Conservation (phyloP, 805 yeast species). For the Cyberlindnera mycetangii region DNA sequence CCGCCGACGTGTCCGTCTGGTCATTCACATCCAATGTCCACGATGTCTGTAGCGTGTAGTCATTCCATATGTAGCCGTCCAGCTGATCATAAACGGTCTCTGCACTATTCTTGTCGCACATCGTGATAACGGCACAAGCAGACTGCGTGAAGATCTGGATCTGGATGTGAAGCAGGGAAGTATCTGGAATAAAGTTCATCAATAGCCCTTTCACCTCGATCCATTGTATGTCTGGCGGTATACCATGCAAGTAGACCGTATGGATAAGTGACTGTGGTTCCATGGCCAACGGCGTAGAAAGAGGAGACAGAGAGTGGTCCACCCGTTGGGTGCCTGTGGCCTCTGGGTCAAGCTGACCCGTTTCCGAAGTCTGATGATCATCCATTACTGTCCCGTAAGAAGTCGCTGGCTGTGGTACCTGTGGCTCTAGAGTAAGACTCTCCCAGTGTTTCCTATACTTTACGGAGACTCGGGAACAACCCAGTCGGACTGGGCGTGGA, state of each 20-base stretch:
- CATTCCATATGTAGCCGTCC: constrained; percentile 22
- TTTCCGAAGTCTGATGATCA: background rate
- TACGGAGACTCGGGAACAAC: no score
- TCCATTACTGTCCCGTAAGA: background rate
- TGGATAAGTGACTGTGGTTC: constrained; percentile 6
- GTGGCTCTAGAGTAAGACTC: no score
- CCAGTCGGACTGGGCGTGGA: background rate
- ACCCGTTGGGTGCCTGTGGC: background rate
- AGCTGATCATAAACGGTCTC: constrained; percentile 8
- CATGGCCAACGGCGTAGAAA: background rate
- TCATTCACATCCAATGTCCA: background rate
- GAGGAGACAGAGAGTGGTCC: background rate
- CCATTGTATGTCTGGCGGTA: constrained; percentile 25
- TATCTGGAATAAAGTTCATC: constrained; percentile 18
- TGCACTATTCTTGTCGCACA: constrained; percentile 15
- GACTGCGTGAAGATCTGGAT: constrained; percentile 6
- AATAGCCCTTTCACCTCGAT: constrained; percentile 22
- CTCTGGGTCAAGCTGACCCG: background rate
- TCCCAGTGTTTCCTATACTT: no score
- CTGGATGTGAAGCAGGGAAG: constrained; percentile 23
- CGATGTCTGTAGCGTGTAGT: constrained; percentile 11
- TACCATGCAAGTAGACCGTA: constrained; percentile 18
- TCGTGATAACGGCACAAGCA: constrained; percentile 12
- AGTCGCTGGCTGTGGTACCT: no score
- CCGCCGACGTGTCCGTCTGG: background rate